These are phyloP conservation scores for Sphaceloma murrayae DNA, from an alignment of 2,329 filamentous ascomycete species.

Conservation along the genomic window DNA sequence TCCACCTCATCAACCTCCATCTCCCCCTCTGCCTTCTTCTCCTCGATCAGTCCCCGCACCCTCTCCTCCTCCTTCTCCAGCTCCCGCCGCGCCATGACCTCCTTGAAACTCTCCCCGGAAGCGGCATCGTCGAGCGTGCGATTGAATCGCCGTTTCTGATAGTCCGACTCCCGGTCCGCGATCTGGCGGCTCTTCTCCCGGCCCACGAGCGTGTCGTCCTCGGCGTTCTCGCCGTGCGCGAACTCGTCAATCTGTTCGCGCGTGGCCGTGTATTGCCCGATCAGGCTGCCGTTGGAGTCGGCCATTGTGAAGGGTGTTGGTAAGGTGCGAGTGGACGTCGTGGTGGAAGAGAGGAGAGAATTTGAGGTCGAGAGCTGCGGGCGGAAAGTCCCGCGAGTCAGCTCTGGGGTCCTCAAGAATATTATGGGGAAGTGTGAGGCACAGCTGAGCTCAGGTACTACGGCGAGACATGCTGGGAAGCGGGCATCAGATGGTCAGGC, in stretches of 20 bases:
- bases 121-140: constrained; percentile 68
- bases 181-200: constrained; percentile 87
- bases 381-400: constrained; percentile 8
- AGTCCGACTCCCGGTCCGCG: constrained; percentile 86
- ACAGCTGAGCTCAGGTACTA: no score
- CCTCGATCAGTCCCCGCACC: constrained; percentile 68
- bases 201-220: constrained; percentile 79
- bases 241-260: constrained; percentile 91
- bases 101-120: constrained; percentile 68
- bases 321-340: background rate
- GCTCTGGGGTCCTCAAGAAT: no score
- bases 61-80: constrained; percentile 89
- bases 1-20: constrained; percentile 57
- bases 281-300: constrained; percentile 59
- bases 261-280: constrained; percentile 93
- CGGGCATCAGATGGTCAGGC: no score
- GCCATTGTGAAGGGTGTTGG: constrained; percentile 26
- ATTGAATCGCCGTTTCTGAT: constrained; percentile 90
- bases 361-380: constrained; percentile 3
- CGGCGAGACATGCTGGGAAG: no score
- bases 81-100: constrained; percentile 83
- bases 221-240: constrained; percentile 77
- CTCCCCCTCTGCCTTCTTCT: constrained; percentile 52
- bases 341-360: background rate
- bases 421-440: no score